phyloP scores from a whole-genome alignment of 2,329 filamentous ascomycete species.

The Decorospora gaudefroyi region DNA sequence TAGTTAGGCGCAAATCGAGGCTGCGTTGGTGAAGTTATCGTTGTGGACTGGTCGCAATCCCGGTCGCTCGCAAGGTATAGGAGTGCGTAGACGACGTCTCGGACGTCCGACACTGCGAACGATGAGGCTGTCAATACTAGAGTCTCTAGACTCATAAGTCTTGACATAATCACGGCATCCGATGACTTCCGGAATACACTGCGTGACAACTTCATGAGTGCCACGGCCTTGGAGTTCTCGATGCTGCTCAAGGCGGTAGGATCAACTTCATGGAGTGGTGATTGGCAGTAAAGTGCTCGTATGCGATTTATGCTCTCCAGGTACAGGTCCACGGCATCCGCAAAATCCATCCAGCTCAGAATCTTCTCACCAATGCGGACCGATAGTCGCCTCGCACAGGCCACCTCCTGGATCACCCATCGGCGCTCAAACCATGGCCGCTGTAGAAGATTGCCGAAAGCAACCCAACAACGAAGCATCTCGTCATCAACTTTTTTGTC shows the following conservation, averaged over 20 bases:
- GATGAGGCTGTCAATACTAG: conserved; percentile 37
- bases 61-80: conserved; percentile 35
- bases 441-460: not conserved
- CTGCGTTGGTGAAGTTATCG: not conserved
- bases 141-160: conserved; percentile 37
- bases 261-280: conserved; percentile 38
- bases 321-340: conserved; percentile 47
- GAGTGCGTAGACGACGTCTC: conserved; percentile 39
- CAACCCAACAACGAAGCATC: conserved; percentile 5
- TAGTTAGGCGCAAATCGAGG: not conserved
- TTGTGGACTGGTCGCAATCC: not conserved
- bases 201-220: not conserved
- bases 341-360: conserved; percentile 47
- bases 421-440: conserved; percentile 45
- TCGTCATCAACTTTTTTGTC: not conserved
- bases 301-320: conserved; percentile 41
- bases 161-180: not conserved
- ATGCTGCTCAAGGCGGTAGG: conserved; percentile 17
- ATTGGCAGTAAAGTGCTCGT: conserved; percentile 20
- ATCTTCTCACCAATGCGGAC: conserved; percentile 45
- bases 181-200: conserved; percentile 31
- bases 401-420: conserved; percentile 53
- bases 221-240: not conserved
- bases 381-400: conserved; percentile 38
- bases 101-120: conserved; percentile 32